Conservation (phyloP, 2,329 filamentous ascomycete genomes). For the Samsoniella hepiali region DNA sequence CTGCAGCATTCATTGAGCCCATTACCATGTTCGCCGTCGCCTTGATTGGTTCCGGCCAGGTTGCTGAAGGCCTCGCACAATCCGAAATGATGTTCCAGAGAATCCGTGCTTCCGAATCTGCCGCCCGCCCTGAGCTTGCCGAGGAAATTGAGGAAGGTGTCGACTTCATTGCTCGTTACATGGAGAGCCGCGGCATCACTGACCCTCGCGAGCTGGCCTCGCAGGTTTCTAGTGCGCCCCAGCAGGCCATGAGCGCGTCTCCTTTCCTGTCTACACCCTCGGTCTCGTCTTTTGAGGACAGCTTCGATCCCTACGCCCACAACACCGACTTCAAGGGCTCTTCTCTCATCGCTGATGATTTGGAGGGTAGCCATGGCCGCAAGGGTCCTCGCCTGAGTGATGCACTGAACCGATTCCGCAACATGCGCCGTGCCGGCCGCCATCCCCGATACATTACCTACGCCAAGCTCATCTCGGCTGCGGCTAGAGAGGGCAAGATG, state of each 20-base stretch:
- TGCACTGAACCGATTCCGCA: conserved; percentile 78
- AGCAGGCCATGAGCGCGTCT: conserved; percentile 44
- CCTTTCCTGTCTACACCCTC: conserved; percentile 54
- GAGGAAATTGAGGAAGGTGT: conserved; percentile 87
- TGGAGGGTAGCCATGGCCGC: conserved; percentile 76
- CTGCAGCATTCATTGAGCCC: conserved; percentile 73
- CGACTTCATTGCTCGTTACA: conserved; percentile 62
- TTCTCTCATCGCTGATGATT: conserved; percentile 80
- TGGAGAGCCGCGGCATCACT: conserved; percentile 52
- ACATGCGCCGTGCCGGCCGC: conserved; percentile 87
- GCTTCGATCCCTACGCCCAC: conserved; percentile 85
- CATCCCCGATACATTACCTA: conserved; percentile 96
- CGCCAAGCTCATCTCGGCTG: conserved; percentile 88
- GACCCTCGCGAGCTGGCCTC: conserved; percentile 55
- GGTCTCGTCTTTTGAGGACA: conserved; percentile 68
- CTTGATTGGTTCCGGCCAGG: conserved; percentile 78
- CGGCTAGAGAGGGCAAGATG: conserved; percentile 79
- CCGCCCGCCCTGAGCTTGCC: conserved; percentile 52
- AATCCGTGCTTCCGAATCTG: conserved; percentile 61
- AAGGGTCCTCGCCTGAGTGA: conserved; percentile 73
- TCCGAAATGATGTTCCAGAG: conserved; percentile 84
- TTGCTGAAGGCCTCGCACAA: conserved; percentile 75
- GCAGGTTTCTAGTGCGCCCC: conserved; percentile 39
- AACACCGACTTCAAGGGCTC: conserved; percentile 93
- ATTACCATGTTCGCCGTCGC: conserved; percentile 88